Percentiles rank a stretch among this genome's conserved stretches.
Evolutionary conservation across 2,329 filamentous ascomycete species (phyloP).

Genomic region (Paracorniculantispora psalliotae): DNA sequence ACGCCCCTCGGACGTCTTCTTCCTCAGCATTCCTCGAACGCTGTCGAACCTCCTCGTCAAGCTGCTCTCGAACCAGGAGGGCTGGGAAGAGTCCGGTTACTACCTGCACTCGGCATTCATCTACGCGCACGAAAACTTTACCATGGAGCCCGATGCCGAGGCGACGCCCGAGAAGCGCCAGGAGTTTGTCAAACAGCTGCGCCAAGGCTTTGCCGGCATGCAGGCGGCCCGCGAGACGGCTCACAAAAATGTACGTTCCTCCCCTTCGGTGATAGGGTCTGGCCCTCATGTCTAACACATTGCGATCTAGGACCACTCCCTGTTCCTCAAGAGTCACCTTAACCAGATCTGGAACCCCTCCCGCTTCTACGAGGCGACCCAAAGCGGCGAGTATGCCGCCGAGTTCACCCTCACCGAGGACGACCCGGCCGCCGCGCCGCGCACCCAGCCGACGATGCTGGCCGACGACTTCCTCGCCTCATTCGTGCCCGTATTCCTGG

Average conservation of each 20-base stretch:
- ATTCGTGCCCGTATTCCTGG: conserved; percentile 8
- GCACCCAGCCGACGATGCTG: conserved; percentile 13
- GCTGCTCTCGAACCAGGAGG: conserved; percentile 13
- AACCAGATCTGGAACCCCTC: conserved; percentile 9
- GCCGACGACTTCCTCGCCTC: conserved; percentile 4
- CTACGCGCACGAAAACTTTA: neutral
- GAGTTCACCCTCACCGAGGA: conserved; percentile 1
- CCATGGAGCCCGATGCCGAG: neutral
- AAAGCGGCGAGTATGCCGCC: neutral
- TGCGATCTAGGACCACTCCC: neutral
- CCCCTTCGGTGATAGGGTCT: neutral
- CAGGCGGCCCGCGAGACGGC: neutral
- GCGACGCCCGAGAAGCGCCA: neutral
- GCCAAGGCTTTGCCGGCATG: neutral
- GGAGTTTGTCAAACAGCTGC: conserved; percentile 1
- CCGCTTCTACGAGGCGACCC: neutral
- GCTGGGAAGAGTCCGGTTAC: conserved; percentile 10
- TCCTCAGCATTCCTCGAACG: conserved; percentile 12
- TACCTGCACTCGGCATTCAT: conserved; percentile 6
- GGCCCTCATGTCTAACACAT: neutral
- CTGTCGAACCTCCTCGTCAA: conserved; percentile 13
- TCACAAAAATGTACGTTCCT: conserved; percentile 2
- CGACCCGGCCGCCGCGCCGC: neutral
- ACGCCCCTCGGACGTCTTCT: conserved; percentile 9
- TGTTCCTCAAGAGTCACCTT: conserved; percentile 13